phyloP scores from a whole-genome alignment of 441 rosid genomes.

The Gossypium gossypioides region DNA sequence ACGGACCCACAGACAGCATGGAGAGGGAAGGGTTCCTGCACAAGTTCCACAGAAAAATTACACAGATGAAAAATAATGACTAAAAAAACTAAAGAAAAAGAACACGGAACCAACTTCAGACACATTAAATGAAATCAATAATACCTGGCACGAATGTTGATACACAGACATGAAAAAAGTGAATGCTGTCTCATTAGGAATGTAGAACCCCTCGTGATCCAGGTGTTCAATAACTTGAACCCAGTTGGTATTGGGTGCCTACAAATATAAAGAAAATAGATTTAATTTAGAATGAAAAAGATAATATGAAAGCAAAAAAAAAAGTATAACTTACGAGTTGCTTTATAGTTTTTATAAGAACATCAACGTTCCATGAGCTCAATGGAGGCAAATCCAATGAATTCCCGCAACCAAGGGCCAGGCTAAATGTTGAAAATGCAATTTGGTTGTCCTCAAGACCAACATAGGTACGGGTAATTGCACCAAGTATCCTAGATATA shows the following conservation, averaged over 20 bases:
- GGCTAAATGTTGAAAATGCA: conserved; percentile 55
- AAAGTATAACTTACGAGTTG: conserved; percentile 55
- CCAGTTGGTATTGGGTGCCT: conserved; percentile 91
- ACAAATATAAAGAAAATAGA: background rate
- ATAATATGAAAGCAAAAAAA: background rate
- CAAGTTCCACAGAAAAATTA: conserved; percentile 9
- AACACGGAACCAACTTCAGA: background rate
- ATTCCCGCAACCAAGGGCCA: conserved; percentile 63
- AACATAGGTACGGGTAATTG: conserved; percentile 40
- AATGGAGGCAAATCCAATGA: conserved; percentile 45
- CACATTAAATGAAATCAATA: background rate
- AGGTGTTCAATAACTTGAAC: conserved; percentile 60
- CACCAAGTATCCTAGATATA: conserved; percentile 64
- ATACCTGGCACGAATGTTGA: conserved; percentile 74
- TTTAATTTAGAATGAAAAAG: conserved; percentile 1
- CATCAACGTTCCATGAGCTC: conserved; percentile 69
- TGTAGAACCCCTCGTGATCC: conserved; percentile 80
- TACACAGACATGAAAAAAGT: conserved; percentile 70
- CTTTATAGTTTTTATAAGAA: conserved; percentile 66
- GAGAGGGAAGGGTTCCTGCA: conserved; percentile 90
- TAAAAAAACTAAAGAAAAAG: conserved; percentile 3
- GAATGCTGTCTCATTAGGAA: conserved; percentile 80
- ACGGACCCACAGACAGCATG: conserved; percentile 63
- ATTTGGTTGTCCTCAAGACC: conserved; percentile 61
- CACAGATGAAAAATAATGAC: conserved; percentile 7